Conservation (phyloP, 2,329 filamentous ascomycete species). For the Rugonectria rugulosa region DNA sequence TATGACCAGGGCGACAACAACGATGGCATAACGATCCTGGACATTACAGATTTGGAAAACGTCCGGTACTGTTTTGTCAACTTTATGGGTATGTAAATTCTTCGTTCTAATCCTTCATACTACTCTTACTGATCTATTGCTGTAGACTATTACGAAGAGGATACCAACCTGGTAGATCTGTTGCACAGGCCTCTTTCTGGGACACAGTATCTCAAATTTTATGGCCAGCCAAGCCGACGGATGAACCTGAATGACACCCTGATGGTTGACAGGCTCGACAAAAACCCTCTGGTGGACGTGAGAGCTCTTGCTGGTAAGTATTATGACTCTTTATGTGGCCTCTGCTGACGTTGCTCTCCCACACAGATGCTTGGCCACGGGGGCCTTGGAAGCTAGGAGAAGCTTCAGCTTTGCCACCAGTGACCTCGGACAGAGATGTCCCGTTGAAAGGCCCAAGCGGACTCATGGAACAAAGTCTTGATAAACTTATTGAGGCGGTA, state of each 20-base stretch:
- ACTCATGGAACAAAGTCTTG: slow-evolving; percentile 2
- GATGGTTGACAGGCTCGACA: slow-evolving; percentile 3
- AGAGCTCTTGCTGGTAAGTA: slow-evolving; percentile 7
- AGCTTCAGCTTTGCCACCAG: not conserved
- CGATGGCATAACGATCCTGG: slow-evolving; percentile 10
- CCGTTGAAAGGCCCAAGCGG: not conserved
- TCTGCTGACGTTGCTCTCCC: too few relatives aligned
- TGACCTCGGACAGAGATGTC: not conserved
- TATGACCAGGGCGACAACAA: slow-evolving; percentile 10
- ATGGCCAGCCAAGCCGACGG: not conserved
- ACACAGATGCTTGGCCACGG: slow-evolving; percentile 15
- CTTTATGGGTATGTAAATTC: not conserved
- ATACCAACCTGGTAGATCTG: not conserved
- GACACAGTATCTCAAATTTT: not conserved
- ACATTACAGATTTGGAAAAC: slow-evolving; percentile 8
- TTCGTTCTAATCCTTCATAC: not conserved
- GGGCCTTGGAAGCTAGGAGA: not conserved
- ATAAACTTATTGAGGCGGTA: not conserved
- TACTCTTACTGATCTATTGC: not conserved
- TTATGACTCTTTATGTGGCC: not conserved
- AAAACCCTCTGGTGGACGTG: not conserved
- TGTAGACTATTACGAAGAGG: not conserved
- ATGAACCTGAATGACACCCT: not conserved
- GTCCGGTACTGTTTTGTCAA: slow-evolving; percentile 17
- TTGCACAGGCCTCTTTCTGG: not conserved